Percentiles rank a stretch among this genome's conserved stretches.
Conservation (phyloP, 495 filamentous ascomycete genomes). For the Beverwykella pulmonaria region DNA sequence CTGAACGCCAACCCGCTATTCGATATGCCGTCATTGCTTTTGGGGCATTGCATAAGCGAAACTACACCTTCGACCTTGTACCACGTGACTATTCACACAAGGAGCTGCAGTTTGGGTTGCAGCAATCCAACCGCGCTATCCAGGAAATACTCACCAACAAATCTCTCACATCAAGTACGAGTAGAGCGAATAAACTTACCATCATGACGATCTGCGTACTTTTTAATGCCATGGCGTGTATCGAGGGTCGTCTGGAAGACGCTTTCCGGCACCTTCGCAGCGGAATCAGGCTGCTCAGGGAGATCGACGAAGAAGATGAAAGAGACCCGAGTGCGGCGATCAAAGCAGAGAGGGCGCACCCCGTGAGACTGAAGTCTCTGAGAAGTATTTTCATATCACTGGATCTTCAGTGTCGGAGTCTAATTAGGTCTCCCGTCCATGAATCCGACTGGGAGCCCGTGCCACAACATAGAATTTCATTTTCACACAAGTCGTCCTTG, state of each 20-base stretch:
- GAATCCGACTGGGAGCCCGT: neutral
- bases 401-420: neutral
- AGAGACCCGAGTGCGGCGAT: neutral
- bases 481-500: neutral
- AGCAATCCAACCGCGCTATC: neutral
- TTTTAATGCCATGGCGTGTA: neutral
- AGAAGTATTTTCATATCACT: neutral
- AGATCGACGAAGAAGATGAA: neutral
- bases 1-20: neutral
- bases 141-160: neutral
- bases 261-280: neutral
- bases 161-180: neutral
- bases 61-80: neutral
- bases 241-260: neutral
- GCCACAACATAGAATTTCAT: neutral
- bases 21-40: neutral
- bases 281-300: neutral
- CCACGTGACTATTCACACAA: neutral
- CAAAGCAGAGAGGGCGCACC: neutral
- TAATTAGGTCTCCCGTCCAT: neutral
- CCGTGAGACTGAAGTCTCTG: neutral
- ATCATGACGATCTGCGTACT: neutral
- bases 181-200: neutral
- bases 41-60: neutral
- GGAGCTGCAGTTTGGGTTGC: neutral